Base-by-base conservation (phyloP, 371 early-diverging fungal genomes). In the Syncephalastrum racemosum region DNA sequence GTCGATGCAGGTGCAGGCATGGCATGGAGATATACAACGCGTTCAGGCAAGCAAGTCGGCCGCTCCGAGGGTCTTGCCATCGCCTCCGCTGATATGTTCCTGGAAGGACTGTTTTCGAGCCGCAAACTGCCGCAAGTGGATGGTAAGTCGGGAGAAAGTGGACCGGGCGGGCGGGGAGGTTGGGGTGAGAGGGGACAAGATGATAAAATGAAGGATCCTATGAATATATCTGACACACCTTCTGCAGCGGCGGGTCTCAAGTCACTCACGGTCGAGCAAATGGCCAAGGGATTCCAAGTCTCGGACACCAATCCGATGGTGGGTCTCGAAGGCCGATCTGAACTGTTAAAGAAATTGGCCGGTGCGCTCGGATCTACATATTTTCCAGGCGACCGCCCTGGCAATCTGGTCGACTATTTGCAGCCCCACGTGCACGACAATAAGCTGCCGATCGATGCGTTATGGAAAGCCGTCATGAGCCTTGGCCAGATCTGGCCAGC, bases 1-100 rank as follows among this genome's bases (percentile, higher is more conserved):
- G 74, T 96, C 8, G 97, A 96, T 66, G 97, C 97, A 8, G 97
- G 97, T 0, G 97, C 97, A 1, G 97, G 97, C 4, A 81, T 80
- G 60, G 52, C 61, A 7, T 96, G 96, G 96, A 73, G 64, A 19
- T 95, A 86, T 71, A 66, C 66, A 43, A 85, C 84, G 27, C 48
- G 45, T 24, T 19, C 40, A 2, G 71, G 70, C 4, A 51, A 60
- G 19, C 60, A 59, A 23, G 60, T 81, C 8, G 83, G 90, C 4
- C 77, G 97, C 20, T 90, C 93, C 0, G 97, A 96, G 66, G 97
- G 96, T 0, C 69, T 96, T 27, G 97, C 90, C 0, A 64, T 96
- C 39, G 97, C 96, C 0, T 87, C 92, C 0, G 75, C 90, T 54
- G 85, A 90, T 60, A 93, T 94, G 95, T 96, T 95, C 67, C 64